These are phyloP conservation scores for Tricholoma sp. DNA, from an alignment of 768 basidiomycete species.

Conservation along the genomic window DNA sequence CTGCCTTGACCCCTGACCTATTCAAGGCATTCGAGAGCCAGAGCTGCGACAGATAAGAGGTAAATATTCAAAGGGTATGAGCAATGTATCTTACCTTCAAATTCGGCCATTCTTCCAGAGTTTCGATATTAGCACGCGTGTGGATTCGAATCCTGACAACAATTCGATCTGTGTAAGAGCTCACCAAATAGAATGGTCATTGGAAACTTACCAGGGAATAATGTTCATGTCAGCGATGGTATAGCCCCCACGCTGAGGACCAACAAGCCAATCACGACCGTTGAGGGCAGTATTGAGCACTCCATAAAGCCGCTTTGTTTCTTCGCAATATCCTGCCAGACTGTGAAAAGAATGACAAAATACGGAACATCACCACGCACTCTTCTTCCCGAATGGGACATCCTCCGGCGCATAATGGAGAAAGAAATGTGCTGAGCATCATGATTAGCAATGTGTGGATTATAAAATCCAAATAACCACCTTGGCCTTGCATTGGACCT, in stretches of 20 bases:
- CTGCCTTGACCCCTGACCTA: constrained; percentile 17
- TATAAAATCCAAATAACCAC: constrained; percentile 9
- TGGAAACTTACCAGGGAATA: constrained; percentile 47
- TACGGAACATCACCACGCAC: constrained; percentile 27
- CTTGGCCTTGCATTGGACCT: constrained; percentile 87
- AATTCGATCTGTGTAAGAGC: neutral
- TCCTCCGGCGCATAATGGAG: constrained; percentile 57
- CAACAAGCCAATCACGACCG: constrained; percentile 73
- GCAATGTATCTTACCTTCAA: constrained; percentile 17
- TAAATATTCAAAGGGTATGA: neutral
- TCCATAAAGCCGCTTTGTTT: constrained; percentile 78
- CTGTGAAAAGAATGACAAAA: constrained; percentile 5
- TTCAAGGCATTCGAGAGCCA: constrained; percentile 18
- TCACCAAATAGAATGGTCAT: neutral
- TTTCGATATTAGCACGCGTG: constrained; percentile 29
- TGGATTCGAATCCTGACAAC: constrained; percentile 49
- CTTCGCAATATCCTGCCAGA: constrained; percentile 63
- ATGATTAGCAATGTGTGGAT: neutral
- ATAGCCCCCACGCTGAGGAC: constrained; percentile 63
- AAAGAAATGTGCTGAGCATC: constrained; percentile 60
- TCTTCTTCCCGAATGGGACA: constrained; percentile 63
- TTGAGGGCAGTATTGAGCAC: constrained; percentile 77
- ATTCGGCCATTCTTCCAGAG: constrained; percentile 17
- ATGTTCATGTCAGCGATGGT: constrained; percentile 72
- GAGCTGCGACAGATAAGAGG: constrained; percentile 6